Conservation (phyloP, 1,284 basidiomycete species). For the Tylopilus sp. region DNA sequence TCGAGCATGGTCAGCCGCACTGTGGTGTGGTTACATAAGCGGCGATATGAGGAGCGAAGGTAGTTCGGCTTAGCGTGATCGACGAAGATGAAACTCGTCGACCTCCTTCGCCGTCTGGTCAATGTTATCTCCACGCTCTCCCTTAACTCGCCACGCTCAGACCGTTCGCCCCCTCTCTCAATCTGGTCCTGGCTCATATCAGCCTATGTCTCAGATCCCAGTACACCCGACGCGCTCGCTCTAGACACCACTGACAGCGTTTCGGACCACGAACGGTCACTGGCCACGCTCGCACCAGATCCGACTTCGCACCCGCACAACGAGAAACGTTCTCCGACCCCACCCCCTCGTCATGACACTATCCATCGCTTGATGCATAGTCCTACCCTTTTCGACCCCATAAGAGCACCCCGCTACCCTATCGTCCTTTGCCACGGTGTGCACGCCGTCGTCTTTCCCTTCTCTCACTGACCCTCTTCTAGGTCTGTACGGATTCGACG, state of each 20-base stretch:
- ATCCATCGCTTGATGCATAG: constrained; percentile 75
- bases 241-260: background rate
- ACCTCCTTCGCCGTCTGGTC: constrained; percentile 59
- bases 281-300: background rate
- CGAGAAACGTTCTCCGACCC: background rate
- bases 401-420: constrained; percentile 80
- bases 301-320: background rate
- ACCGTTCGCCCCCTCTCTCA: background rate
- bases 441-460: constrained; percentile 19
- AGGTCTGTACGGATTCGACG: constrained; percentile 96
- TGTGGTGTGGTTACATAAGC: constrained; percentile 13
- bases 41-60: background rate
- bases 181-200: constrained; percentile 23
- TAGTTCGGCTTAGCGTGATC: too few relatives aligned
- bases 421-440: constrained; percentile 94
- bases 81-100: constrained; percentile 38
- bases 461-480: constrained; percentile 12
- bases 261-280: background rate
- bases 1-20: constrained; percentile 13
- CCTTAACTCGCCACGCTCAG: constrained; percentile 41
- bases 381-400: constrained; percentile 69
- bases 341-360: constrained; percentile 37
- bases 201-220: background rate
- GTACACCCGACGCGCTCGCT: background rate
- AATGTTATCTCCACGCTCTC: constrained; percentile 64